Evolutionary conservation across 2,329 filamentous ascomycete genomes (phyloP).

Genomic region (Aspergillus phoenicis): DNA sequence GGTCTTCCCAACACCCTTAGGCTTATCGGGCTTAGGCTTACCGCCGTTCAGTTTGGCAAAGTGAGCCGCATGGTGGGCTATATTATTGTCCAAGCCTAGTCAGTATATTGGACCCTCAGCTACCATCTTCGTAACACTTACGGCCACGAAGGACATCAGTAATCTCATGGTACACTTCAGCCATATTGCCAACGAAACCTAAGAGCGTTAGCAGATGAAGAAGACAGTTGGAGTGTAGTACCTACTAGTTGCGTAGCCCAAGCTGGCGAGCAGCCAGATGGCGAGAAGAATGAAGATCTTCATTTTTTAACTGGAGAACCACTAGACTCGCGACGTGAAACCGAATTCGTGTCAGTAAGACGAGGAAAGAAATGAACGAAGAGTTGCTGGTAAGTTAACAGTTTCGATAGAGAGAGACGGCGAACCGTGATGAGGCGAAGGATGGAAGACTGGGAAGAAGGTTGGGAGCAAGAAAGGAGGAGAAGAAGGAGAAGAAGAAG

Average conservation of each 20-base stretch:
- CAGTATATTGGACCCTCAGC: neutral
- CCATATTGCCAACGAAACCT: slow-evolving; percentile 1
- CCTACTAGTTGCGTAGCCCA: slow-evolving; percentile 25
- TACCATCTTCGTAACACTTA: slow-evolving; percentile 7
- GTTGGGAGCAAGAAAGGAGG: too few relatives aligned
- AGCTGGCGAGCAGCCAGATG: slow-evolving; percentile 24
- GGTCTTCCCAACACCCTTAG: too few relatives aligned
- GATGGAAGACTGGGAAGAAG: neutral
- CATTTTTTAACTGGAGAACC: too few relatives aligned
- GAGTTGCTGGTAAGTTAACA: neutral
- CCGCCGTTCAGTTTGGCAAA: neutral
- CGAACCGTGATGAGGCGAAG: too few relatives aligned
- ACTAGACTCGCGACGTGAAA: too few relatives aligned
- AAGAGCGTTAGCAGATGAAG: neutral
- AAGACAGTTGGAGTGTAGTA: neutral
- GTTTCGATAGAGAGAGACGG: neutral
- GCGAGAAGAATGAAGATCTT: slow-evolving; percentile 8
- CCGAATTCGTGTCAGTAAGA: too few relatives aligned
- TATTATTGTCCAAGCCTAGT: neutral
- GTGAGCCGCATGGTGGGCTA: neutral
- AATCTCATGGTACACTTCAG: neutral
- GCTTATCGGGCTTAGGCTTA: neutral
- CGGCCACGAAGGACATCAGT: neutral
- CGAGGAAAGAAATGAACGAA: neutral
- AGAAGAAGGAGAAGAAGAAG: too few relatives aligned